Conservation (phyloP, 441 rosid genomes). For the Geranium incanum region DNA sequence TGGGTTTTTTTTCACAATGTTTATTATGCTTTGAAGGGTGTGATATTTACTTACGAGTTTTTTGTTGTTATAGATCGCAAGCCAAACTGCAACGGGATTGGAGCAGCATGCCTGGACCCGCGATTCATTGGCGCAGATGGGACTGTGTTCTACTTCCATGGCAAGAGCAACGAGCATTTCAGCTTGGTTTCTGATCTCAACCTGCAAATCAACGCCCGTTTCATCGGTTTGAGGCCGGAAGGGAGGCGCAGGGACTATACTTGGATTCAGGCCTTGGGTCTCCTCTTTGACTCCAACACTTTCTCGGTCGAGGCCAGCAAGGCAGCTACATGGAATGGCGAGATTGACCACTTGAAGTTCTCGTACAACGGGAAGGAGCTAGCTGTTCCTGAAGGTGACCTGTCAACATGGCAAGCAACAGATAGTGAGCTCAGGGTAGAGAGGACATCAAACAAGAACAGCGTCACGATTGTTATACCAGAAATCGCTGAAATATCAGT, state of each 20-base stretch:
- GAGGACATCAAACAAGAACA: constrained; percentile 50
- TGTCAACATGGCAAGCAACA: constrained; percentile 45
- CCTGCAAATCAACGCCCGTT: constrained; percentile 59
- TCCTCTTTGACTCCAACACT: constrained; percentile 46
- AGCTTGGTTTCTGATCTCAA: constrained; percentile 50
- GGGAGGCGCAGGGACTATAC: constrained; percentile 67
- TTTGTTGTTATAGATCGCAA: constrained; percentile 31
- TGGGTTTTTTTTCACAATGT: not conserved
- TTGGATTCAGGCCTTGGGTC: constrained; percentile 80
- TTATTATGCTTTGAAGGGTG: not conserved
- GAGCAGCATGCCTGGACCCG: constrained; percentile 62
- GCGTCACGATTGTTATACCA: constrained; percentile 39
- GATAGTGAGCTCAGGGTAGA: constrained; percentile 46
- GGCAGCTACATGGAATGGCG: constrained; percentile 46
- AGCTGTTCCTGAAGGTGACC: constrained; percentile 37
- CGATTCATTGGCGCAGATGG: constrained; percentile 76
- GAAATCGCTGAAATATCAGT: constrained; percentile 52
- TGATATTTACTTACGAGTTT: not conserved
- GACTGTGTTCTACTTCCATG: constrained; percentile 63
- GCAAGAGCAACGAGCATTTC: constrained; percentile 54
- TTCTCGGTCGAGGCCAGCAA: constrained; percentile 59
- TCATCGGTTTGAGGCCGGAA: constrained; percentile 61
- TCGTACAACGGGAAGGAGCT: constrained; percentile 42
- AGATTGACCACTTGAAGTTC: constrained; percentile 50
- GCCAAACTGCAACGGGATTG: constrained; percentile 46